These are phyloP conservation scores for Panaeolus papilionaceus DNA, from an alignment of 768 basidiomycete genomes.

Conservation along the genomic window DNA sequence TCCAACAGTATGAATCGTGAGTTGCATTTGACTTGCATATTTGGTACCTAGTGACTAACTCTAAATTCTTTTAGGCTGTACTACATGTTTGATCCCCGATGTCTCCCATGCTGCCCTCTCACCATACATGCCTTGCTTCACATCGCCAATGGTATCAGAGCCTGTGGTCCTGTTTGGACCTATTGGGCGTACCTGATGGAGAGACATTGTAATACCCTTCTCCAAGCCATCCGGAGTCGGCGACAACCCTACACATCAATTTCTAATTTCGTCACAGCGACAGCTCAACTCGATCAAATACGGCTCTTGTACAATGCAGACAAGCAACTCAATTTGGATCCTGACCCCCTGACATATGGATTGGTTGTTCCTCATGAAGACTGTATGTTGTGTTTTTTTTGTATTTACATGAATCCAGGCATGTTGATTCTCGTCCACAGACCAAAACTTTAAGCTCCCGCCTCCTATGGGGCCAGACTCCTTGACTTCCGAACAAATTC, in stretches of 20 bases:
- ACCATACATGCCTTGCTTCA: constrained; percentile 43
- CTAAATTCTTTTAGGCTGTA: constrained; percentile 31
- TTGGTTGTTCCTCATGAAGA: background rate
- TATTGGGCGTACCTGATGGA: constrained; percentile 49
- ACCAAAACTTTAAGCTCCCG: background rate
- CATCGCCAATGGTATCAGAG: constrained; percentile 26
- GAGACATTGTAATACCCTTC: constrained; percentile 40
- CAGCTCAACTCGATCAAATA: constrained; percentile 40
- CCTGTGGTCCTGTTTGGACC: constrained; percentile 37
- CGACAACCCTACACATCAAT: constrained; percentile 39
- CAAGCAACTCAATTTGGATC: constrained; percentile 29
- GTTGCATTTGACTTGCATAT: no score
- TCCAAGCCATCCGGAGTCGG: constrained; percentile 34
- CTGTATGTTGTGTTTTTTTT: background rate
- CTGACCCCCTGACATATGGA: background rate
- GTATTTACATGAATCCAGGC: background rate
- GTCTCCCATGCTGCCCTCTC: no score
- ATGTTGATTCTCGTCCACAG: background rate
- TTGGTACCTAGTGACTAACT: background rate
- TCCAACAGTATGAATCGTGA: constrained; percentile 46
- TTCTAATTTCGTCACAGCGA: constrained; percentile 33
- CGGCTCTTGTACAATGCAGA: constrained; percentile 32
- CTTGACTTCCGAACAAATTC: background rate
- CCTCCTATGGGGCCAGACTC: background rate
- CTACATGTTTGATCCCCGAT: constrained; percentile 35